Base-by-base conservation (phyloP, 257 asterid species). In the Petunia secreta region DNA sequence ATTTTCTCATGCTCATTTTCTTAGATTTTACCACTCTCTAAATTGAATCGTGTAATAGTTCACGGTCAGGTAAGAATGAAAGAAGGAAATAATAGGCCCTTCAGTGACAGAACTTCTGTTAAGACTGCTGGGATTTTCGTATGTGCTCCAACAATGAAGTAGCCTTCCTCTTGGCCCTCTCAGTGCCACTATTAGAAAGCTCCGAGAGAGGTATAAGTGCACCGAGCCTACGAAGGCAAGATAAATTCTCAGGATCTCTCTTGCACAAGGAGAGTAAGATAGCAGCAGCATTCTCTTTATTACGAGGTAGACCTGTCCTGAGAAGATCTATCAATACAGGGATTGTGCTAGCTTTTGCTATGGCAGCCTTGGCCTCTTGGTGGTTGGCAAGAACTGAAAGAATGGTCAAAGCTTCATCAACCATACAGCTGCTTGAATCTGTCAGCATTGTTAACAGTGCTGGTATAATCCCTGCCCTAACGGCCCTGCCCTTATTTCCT, bases 401-500 rank as follows among this genome's bases (percentile, higher is more conserved):
- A 80, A 95, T 92, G 11, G 99, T 95, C 53, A 95, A 88, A 36
- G 97, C 94, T 88, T 93, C 99, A 79, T 95, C 99, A 0, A 93
- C 92, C 98, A 95, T 92, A 55, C 91, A 83, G 57, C 62, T 81
- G 80, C 89, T 91, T 0, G 92, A 78, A 82, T 91, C 97, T 0
- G 96, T 91, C 5, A 95, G 91, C 98, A 93, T 95, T 48, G 82
- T 91, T 40, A 93, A 81, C 44, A 95, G 80, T 0, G 96, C 91
- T 16, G 91, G 69, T 10, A 95, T 87, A 53, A 95, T 89, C 8
- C 99, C 99, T 0, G 98, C 92, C 82, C 97, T 81, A n/a, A 95
- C 92, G 4, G 99, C 99, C 81, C 99, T 81, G 9, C 98, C 98
- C 77, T 93, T 93, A 88, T 95, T 95, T 76, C 98, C 97, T 9